Percentiles rank a stretch among this genome's conserved stretches.
phyloP scores from a whole-genome alignment of 164 flowering plant genomes.

The Berberis vulgaris region DNA sequence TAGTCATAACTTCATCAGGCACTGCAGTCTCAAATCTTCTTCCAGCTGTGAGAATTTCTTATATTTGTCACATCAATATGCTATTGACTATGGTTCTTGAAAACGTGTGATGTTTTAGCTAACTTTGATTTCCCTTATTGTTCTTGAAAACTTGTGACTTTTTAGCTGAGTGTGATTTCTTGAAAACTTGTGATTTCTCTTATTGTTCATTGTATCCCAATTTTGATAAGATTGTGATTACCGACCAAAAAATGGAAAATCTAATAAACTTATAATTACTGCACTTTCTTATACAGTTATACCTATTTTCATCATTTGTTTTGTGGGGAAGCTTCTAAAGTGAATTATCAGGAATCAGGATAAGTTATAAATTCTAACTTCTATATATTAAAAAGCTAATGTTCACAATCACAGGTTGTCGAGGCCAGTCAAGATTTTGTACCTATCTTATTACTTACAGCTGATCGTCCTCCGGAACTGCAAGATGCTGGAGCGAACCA shows the following conservation, averaged over 20 bases:
- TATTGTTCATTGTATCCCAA: too few relatives aligned
- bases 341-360: neutral
- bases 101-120: too few relatives aligned
- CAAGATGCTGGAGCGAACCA: constrained; percentile 90
- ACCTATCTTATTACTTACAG: constrained; percentile 80
- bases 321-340: neutral
- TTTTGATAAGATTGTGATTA: too few relatives aligned
- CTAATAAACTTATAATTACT: too few relatives aligned
- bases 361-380: neutral
- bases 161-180: too few relatives aligned
- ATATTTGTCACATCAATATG: constrained; percentile 2
- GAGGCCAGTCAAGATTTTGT: constrained; percentile 92
- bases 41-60: constrained; percentile 71
- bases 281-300: neutral
- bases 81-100: neutral
- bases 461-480: constrained; percentile 98
- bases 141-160: too few relatives aligned
- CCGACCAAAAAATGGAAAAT: too few relatives aligned
- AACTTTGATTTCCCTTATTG: too few relatives aligned
- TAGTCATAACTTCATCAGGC: constrained; percentile 89
- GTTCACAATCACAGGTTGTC: constrained; percentile 55
- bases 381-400: neutral
- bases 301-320: neutral
- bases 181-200: too few relatives aligned
- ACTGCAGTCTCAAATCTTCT: constrained; percentile 98